Base-by-base conservation (phyloP, 129 eudicot genomes). In the sunflower (Helianthus annuus) region DNA sequence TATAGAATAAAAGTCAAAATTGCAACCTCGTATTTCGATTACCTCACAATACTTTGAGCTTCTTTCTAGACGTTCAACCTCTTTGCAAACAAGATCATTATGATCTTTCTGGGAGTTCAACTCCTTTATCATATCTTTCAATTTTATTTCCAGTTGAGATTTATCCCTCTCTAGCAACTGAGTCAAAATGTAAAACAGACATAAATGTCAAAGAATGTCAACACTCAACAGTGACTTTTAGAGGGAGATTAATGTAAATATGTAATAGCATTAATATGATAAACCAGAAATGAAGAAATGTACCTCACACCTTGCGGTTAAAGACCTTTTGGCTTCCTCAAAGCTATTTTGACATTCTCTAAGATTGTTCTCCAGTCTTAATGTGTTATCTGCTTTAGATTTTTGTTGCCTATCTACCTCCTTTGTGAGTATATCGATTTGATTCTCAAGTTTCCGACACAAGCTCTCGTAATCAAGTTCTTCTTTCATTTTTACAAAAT, bases 381-480 rank as follows among this genome's bases (percentile, higher is more conserved):
- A 75, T 48, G 68, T 86, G 67, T 83, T 87, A 61, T 83, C 83
- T 52, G 84, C 89, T 83, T 85, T 80, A 49, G 82, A 73, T 80
- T 90, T 94, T 59, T 87, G 93, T 72, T 87, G 97, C 78, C 97
- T 85, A 60, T 94, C 98, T 73, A 90, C 72, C 70, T 90, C 97
- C 74, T 82, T 80, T 32, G 92, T 90, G 56, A 90, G 96, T 74
- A 84, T 78, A 66, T 94, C 96, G 58, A 94, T 85, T 78, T 94
- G 92, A 77, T 82, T 83, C 85, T 94, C 96, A 67, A 94, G 97
- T 89, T 90, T 86, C 76, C 89, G 79, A 64, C 93, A 87, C 66
- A 87, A 83, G 85, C 89, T 86, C 74, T 94, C 96, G 29, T 94
- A 94, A 77, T 94, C 98, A 81, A 94, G 90, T 85, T 94, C 98